These are phyloP conservation scores for Pseudogymnoascus sp. DNA, from an alignment of 2,329 filamentous ascomycete species.

Conservation along the genomic window DNA sequence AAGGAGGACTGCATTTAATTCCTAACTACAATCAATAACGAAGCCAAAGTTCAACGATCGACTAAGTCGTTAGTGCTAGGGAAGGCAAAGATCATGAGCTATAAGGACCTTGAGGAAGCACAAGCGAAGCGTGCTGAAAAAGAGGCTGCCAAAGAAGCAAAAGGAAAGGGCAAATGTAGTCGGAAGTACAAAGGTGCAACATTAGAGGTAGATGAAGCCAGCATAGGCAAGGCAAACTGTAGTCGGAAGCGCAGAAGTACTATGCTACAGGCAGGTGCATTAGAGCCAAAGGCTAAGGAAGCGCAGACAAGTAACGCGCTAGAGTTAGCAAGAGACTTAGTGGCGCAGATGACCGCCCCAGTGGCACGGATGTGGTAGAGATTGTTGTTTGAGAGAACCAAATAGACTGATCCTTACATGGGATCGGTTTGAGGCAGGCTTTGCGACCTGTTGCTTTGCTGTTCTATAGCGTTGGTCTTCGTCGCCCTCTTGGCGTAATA, in stretches of 20 bases:
- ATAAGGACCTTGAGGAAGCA: slow-evolving; percentile 26
- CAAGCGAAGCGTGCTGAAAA: slow-evolving; percentile 17
- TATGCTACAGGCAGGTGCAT: slow-evolving; percentile 12
- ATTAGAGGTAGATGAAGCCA: slow-evolving; percentile 10
- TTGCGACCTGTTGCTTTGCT: slow-evolving; percentile 14
- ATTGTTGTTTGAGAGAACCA: neutral
- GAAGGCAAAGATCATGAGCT: slow-evolving; percentile 25
- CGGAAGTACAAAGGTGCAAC: slow-evolving; percentile 15
- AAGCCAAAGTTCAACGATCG: slow-evolving; percentile 18
- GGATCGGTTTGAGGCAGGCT: slow-evolving; percentile 3
- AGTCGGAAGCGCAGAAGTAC: slow-evolving; percentile 17
- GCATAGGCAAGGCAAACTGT: slow-evolving; percentile 15
- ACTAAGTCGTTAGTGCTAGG: slow-evolving; percentile 15
- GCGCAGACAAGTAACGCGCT: slow-evolving; percentile 10
- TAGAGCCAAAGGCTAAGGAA: slow-evolving; percentile 14
- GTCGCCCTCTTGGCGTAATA: slow-evolving; percentile 12
- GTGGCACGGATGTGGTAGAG: neutral
- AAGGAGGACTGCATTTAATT: neutral
- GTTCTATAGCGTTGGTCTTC: slow-evolving; percentile 15
- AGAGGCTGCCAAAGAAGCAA: slow-evolving; percentile 9
- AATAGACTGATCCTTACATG: neutral
- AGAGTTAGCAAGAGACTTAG: slow-evolving; percentile 19
- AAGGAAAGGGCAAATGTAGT: slow-evolving; percentile 16
- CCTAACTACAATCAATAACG: slow-evolving; percentile 17
- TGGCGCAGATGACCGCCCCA: slow-evolving; percentile 18